phyloP scores from a whole-genome alignment of 2,329 filamentous ascomycete species.

The Periconia sp. region DNA sequence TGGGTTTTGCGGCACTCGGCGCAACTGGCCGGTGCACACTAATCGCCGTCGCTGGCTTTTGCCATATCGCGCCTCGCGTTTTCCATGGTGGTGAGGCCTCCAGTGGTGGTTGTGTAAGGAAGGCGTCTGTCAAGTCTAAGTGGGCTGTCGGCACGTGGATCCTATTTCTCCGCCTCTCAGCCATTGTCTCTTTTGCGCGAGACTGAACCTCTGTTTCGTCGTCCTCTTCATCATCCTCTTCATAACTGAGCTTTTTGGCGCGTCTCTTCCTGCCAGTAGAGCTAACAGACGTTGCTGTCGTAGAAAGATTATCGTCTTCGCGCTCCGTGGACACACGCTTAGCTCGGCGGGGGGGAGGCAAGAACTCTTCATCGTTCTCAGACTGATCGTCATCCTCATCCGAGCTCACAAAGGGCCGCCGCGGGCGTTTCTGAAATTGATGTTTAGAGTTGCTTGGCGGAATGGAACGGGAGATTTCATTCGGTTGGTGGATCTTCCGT shows the following conservation, averaged over 20 bases:
- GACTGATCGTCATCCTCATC: conserved; percentile 29
- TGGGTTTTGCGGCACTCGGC: conserved; percentile 27
- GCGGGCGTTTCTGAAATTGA: conserved; percentile 17
- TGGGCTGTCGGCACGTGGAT: conserved; percentile 51
- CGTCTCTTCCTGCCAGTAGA: conserved; percentile 22
- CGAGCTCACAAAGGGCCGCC: conserved; percentile 29
- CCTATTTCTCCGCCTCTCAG: conserved; percentile 47
- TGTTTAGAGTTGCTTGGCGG: conserved; percentile 27
- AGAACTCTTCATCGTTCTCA: conserved; percentile 18
- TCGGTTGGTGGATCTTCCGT: conserved; percentile 33
- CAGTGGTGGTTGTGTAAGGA: conserved; percentile 52
- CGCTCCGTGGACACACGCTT: conserved; percentile 15
- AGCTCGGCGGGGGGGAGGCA: conserved; percentile 6
- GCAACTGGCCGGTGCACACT: conserved; percentile 31
- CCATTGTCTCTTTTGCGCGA: conserved; percentile 28
- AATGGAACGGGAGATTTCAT: conserved; percentile 29
- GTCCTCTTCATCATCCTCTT: conserved; percentile 13
- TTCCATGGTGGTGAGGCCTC: conserved; percentile 51
- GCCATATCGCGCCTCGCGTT: conserved; percentile 56
- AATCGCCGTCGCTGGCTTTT: conserved; percentile 44
- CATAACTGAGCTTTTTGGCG: no score
- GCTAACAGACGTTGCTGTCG: conserved; percentile 12
- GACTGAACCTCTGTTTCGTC: conserved; percentile 19
- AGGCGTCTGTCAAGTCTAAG: conserved; percentile 49
- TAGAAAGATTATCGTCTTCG: conserved; percentile 10